Evolutionary conservation across 768 basidiomycete genomes (phyloP), one percentile per base, ranked within the genome.

Genomic region (Mycena belliarum): DNA sequence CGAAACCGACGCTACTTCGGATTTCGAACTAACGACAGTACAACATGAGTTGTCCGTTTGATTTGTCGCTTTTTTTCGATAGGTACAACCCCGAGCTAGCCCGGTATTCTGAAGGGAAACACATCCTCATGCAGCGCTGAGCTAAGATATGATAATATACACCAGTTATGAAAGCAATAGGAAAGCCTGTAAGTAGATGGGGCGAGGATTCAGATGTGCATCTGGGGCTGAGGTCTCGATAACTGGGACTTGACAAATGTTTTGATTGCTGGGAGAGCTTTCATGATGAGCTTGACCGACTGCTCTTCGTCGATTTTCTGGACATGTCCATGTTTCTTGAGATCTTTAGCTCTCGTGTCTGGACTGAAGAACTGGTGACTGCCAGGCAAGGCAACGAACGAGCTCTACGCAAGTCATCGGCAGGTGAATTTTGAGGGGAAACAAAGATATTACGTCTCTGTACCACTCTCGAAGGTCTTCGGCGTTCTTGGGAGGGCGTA

Each of bases 401-500:
- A 93, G 60, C 84, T 82, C 91, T 93, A 63, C 2, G 43, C 15
- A n/a, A n/a, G 26, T 65, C 44, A 60, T 63, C 9, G 28, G 46
- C 15, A 26, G 20, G 24, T 50, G 9, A 12, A 24, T 25, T 11
- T 11, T 44, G 1, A 15, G 32, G 23, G 38, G 20, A 21, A 0
- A 33, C 49, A 28, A 54, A 35, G 21, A 50, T 41, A 78, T 52
- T 59, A 89, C 91, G 70, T 85, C 77, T 56, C 77, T 75, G 75
- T 93, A 95, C 93, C 93, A 96, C 18, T 71, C 65, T 38, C 82
- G 76, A 26, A 88, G 76, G 12, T 80, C 82, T 12, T 84, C 81
- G 11, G 79, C 69, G 48, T 85, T 78, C 59, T 78, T 77, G 20
- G 87, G 86, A 25, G 76, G 59, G 0, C 87, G 88, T 47, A 82